Evolutionary conservation across 2,329 filamentous ascomycete species (phyloP), one percentile per base, ranked within the genome.

Genomic region (Metarhizium brunneum): DNA sequence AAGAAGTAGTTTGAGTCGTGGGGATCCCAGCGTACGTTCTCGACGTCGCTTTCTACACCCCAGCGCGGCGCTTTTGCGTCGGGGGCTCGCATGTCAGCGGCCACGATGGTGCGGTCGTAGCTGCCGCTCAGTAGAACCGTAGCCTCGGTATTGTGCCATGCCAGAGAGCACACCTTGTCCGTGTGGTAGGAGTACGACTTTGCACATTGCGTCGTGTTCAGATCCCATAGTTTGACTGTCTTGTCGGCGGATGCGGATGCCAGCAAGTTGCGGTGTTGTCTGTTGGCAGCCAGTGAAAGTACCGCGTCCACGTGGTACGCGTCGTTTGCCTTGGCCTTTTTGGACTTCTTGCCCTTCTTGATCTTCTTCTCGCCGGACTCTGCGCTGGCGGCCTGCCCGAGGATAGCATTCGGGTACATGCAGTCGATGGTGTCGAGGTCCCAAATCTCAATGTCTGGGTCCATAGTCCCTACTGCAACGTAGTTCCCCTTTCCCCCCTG

Each of bases 361-460:
- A 85, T 86, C 70, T 85, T 85, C 60, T 78, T 72, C 57, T 77
- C 76, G 30, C 79, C 78, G 16, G 75, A 74, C 49, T 79, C 76
- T 2, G 72, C 66, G 49, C 76, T 78, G 42, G 76, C 77, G 55
- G 82, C 84, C 67, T 92, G 88, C 10, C 94, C 94, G 5, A 99
- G 83, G 60, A 99, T 95, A 10, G 92, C 92, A 68, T 96, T 95
- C 25, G 94, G 94, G 68, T 96, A 99, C 88, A 99, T 95, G 83
- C 88, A 89, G 74, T 99, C 94, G 53, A 99, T 85, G 7, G 91
- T 87, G 69, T 99, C 94, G 54, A 99, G 78, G 68, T 99, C 92
- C 94, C 94, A 99, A 54, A 99, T 85, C 76, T 99, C 94, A 63
- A 99, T 99, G 66, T 99, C 94, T 2, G 94, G 92, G 67, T 97